These are phyloP conservation scores for Bombardia bombarda DNA, from an alignment of 495 filamentous ascomycete species.

Conservation along the genomic window DNA sequence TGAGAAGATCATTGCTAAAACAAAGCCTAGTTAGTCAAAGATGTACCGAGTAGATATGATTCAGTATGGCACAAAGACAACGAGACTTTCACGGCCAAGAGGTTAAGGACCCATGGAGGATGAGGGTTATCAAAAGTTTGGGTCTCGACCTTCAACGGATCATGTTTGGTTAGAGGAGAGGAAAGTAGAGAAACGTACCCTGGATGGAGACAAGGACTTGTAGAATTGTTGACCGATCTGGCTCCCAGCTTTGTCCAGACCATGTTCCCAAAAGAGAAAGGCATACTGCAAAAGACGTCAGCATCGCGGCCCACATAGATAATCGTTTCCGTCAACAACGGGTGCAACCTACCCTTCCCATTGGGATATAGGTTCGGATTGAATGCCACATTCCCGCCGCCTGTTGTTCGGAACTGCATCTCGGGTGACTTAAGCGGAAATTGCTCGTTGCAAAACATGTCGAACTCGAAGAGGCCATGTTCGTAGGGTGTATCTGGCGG, in stretches of 20 bases:
- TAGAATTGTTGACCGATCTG: constrained; percentile 45
- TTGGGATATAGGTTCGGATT: constrained; percentile 54
- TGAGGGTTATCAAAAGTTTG: too few relatives aligned
- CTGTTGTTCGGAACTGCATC: constrained; percentile 44
- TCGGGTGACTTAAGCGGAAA: constrained; percentile 45
- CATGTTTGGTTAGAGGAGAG: too few relatives aligned
- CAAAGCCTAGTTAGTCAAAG: not conserved
- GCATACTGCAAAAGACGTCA: constrained; percentile 33
- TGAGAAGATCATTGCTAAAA: constrained; percentile 47
- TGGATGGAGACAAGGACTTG: constrained; percentile 56
- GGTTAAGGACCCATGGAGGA: too few relatives aligned
- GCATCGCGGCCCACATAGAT: not conserved
- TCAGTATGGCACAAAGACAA: not conserved
- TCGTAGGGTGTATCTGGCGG: constrained; percentile 53
- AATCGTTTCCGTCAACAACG: too few relatives aligned
- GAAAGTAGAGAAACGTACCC: constrained; percentile 12
- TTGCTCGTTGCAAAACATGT: constrained; percentile 37
- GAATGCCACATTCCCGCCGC: constrained; percentile 34
- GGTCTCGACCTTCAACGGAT: not conserved
- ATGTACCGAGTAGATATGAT: not conserved
- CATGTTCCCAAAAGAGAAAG: constrained; percentile 55
- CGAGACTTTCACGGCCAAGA: too few relatives aligned
- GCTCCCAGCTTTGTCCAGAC: constrained; percentile 45
- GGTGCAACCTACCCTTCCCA: constrained; percentile 39
- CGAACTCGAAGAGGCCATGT: constrained; percentile 55